Percentiles rank a stretch among this genome's conserved stretches.
Evolutionary conservation across 306 rosid species (phyloP).

Genomic region (Ormosia emarginata): DNA sequence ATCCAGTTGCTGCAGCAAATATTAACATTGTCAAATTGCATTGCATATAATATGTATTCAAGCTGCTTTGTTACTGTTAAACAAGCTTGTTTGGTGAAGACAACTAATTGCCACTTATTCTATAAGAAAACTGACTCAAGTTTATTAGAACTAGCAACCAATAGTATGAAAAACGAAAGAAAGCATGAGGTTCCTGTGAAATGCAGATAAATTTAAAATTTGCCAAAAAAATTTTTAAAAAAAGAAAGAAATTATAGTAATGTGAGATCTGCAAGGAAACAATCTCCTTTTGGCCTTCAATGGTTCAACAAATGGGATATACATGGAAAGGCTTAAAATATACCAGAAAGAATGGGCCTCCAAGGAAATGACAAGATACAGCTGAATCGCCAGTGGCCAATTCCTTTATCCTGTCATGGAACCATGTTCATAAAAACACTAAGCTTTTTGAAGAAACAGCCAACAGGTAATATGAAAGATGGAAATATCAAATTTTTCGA

Average conservation of each 20-base stretch:
- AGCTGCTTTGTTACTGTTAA: background rate
- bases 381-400: constrained; percentile 87
- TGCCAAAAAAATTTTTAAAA: background rate
- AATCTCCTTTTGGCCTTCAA: background rate
- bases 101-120: background rate
- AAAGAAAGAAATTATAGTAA: background rate
- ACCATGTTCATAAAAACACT: background rate
- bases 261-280: background rate
- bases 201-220: background rate
- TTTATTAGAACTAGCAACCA: background rate
- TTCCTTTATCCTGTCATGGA: constrained; percentile 67
- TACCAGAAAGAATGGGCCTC: constrained; percentile 98
- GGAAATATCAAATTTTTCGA: background rate
- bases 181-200: background rate
- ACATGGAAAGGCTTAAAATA: background rate
- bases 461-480: background rate
- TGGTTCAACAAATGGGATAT: background rate
- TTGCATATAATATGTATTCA: background rate
- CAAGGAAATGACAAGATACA: constrained; percentile 85
- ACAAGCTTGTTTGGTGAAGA: background rate
- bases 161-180: background rate
- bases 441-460: background rate
- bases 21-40: constrained; percentile 13
- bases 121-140: background rate
- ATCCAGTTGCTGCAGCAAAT: constrained; percentile 82